Evolutionary conservation across 2,329 filamentous ascomycete species (phyloP).

Genomic region (Paraphaeosphaeria minitans): DNA sequence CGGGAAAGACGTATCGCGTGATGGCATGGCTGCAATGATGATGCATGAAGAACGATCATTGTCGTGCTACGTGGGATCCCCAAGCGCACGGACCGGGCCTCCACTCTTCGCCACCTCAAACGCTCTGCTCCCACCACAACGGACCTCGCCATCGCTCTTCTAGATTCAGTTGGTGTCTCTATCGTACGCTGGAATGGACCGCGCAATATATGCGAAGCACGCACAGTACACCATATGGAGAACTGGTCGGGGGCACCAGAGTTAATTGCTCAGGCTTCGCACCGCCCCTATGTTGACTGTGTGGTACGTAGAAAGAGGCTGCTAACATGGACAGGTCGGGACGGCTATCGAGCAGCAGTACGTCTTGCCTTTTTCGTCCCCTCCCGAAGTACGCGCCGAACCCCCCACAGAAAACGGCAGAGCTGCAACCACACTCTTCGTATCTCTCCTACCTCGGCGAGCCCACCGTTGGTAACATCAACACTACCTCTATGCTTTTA

Average conservation of each 20-base stretch:
- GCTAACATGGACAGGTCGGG: not conserved
- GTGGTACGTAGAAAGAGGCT: not conserved
- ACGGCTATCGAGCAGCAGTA: not conserved
- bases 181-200: not conserved
- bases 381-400: not conserved
- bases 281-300: not conserved
- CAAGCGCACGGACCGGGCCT: not conserved
- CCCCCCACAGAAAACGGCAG: not conserved
- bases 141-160: not conserved
- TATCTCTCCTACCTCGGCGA: not conserved
- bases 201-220: not conserved
- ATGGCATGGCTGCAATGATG: not conserved
- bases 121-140: not conserved
- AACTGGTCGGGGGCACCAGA: not conserved
- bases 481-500: conserved; percentile 16
- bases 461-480: conserved; percentile 15
- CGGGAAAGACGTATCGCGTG: not conserved
- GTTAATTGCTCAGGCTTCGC: too few species aligned
- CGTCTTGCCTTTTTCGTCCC: not conserved
- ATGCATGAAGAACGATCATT: not conserved
- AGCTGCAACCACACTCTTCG: not conserved
- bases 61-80: not conserved
- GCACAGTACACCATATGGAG: not conserved
- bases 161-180: not conserved
- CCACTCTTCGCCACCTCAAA: not conserved